phyloP scores from a whole-genome alignment of 2,329 filamentous ascomycete genomes.

The Malbranchea zuffiana region DNA sequence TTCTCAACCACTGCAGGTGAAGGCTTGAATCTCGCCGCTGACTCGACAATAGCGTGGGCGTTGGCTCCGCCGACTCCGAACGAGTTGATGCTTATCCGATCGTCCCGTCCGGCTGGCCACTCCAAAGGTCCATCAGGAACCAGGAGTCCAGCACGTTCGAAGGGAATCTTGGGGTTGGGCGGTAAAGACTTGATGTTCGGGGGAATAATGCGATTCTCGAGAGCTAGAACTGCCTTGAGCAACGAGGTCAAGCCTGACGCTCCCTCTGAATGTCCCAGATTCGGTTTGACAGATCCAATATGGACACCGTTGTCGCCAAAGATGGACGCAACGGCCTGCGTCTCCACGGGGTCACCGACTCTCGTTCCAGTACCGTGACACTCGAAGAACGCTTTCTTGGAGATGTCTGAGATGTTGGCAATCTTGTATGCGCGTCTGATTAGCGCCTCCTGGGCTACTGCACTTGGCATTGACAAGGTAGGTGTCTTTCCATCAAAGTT shows the following conservation, averaged over 20 bases:
- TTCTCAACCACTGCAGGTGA: neutral
- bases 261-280: constrained; percentile 29
- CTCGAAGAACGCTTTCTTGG: constrained; percentile 3
- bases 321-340: neutral
- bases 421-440: constrained; percentile 24
- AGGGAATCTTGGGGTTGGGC: constrained; percentile 19
- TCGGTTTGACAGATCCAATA: constrained; percentile 16
- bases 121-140: constrained; percentile 2
- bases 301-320: constrained; percentile 1
- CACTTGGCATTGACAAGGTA: constrained; percentile 17
- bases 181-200: constrained; percentile 19
- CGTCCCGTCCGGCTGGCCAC: constrained; percentile 9
- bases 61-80: constrained; percentile 39
- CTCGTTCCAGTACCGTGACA: constrained; percentile 9
- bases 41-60: constrained; percentile 34
- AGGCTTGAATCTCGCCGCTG: neutral
- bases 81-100: constrained; percentile 36
- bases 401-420: constrained; percentile 17
- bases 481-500: constrained; percentile 23
- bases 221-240: constrained; percentile 23
- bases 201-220: constrained; percentile 20
- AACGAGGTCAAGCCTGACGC: constrained; percentile 20
- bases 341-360: constrained; percentile 5
- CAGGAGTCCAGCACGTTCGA: neutral
- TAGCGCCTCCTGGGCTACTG: constrained; percentile 19